Evolutionary conservation across 768 basidiomycete species (phyloP), one percentile per base, ranked within the genome.

Genomic region (Psilocybe cubensis): DNA sequence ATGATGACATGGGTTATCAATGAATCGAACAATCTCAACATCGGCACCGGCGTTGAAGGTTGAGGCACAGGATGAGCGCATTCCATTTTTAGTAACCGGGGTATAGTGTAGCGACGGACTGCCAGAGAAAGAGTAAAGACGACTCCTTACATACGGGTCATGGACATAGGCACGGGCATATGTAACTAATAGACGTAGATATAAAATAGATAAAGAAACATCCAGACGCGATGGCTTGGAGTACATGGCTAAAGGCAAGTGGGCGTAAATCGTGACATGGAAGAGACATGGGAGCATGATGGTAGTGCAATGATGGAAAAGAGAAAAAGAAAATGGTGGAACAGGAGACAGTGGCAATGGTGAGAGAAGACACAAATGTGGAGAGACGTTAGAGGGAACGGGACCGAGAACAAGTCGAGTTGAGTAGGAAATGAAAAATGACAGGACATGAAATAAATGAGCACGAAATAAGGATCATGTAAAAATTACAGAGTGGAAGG

Each of bases 171-270:
- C 38, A 53, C 51, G 55, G 61, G 62, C 68, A 73, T 74, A 74
- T 67, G 71, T 74, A n/a, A 73, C 60, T 72, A 71, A 70, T 67
- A 66, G 66, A 65, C 65, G 72, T 72, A 76, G 72, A 75, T 76
- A 75, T 75, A 77, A 68, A 72, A 74, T 78, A 78, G 70, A 77
- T 74, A 75, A 70, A 62, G 52, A 60, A 52, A 62, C 63, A 17
- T 4, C 70, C 65, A 65, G 62, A 67, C 68, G 56, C 54, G 59
- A 61, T 58, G 56, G 57, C 47, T 54, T 63, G 38, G 60, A n/a
- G n/a, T 45, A 61, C 66, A 59, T 35, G 58, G 17, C 41, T 29
- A 58, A 43, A 44, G 55, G 57, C 41, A 61, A 49, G 62, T 53
- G 57, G 59, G 47, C 58, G 51, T 59, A 54, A 64, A 44, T 62